Evolutionary conservation across 768 basidiomycete species (phyloP), one percentile per base, ranked within the genome.

Genomic region (Leucocoprinus leucothites): DNA sequence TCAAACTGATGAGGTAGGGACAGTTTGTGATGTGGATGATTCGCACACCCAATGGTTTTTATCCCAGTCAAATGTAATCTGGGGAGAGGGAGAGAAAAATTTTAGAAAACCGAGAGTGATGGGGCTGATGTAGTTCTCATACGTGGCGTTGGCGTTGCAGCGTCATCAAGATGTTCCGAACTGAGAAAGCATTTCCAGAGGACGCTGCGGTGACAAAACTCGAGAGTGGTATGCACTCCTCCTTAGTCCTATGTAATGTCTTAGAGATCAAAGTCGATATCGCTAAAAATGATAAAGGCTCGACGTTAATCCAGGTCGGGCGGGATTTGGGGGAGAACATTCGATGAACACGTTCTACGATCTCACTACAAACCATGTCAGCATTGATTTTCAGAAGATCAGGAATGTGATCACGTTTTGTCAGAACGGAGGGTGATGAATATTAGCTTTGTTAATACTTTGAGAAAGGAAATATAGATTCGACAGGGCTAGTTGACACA

Each of bases 121-220:
- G 4, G 11, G 9, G 4, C 4, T 3, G 16, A 38, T 38, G 9
- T 44, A 48, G 13, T 34, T 68, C 82, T 46, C n/a, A n/a, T 62
- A 86, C 86, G 64, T 82, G 74, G 56, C 77, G 75, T 62, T 86
- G 85, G 16, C 86, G 73, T 49, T 87, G 84, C 2, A 89, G 69
- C 1, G 82, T 85, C 31, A 73, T 76, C 26, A 90, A 67, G 48
- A 89, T 75, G 61, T 79, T 88, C 51, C 86, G 71, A 2, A 84
- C 82, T 5, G 83, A 82, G 61, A 90, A 89, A 0, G 86, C 82
- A 65, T 89, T 90, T 6, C 88, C 88, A 16, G 78, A 77, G 1
- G 87, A 86, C 9, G 79, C 71, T 1, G 73, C 71, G 59, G 76
- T 80, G 14, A 89, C 71, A 47, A 87, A 77, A 16, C 75, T 73